Conservation (phyloP, 495 filamentous ascomycete species). For the Neurospora sp. region DNA sequence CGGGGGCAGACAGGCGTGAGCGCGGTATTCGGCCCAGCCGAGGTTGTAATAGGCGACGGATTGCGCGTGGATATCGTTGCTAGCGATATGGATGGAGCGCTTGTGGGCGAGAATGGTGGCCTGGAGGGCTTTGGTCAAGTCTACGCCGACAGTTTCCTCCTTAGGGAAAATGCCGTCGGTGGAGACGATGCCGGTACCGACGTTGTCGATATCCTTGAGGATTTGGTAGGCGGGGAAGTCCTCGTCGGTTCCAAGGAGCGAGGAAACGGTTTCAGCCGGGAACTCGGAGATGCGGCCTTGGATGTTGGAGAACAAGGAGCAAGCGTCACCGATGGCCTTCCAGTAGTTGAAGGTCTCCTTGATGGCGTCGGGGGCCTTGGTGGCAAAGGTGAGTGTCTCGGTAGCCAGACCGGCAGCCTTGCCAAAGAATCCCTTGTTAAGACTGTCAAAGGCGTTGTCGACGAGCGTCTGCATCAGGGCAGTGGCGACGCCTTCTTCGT, state of each 20-base stretch:
- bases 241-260: conserved; percentile 45
- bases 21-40: conserved; percentile 82
- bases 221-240: conserved; percentile 47
- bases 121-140: conserved; percentile 44
- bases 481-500: conserved; percentile 78
- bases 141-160: conserved; percentile 37
- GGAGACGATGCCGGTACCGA: conserved; percentile 43
- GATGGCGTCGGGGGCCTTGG: conserved; percentile 23
- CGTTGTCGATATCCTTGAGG: conserved; percentile 60
- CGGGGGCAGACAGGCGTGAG: conserved; percentile 52
- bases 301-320: conserved; percentile 68
- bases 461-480: conserved; percentile 78
- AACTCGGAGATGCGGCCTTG: conserved; percentile 52
- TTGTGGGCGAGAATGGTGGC: conserved; percentile 78
- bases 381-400: conserved; percentile 26
- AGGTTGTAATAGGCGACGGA: conserved; percentile 95
- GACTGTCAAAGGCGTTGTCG: conserved; percentile 64
- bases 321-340: conserved; percentile 89
- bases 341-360: conserved; percentile 82
- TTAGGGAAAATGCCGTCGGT: conserved; percentile 32
- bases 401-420: conserved; percentile 58
- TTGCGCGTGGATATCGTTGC: conserved; percentile 76
- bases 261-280: conserved; percentile 42
- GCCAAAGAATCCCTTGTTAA: conserved; percentile 77
- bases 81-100: conserved; percentile 63